Conservation (phyloP, 116 monocot species). For the Posidonia oceanica region DNA sequence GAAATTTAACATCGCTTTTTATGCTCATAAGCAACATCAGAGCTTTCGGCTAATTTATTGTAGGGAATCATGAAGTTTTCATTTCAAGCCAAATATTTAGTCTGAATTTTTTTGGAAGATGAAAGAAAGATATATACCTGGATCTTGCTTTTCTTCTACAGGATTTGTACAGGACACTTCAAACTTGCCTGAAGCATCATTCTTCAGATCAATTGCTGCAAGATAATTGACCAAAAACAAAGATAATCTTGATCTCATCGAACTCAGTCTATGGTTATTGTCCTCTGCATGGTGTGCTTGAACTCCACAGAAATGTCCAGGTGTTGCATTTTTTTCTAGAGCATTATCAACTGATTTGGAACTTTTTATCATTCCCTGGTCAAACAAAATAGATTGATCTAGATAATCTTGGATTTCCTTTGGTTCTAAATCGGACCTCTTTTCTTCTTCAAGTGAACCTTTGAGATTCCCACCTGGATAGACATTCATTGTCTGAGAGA, state of each 20-base stretch:
- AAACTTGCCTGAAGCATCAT: background rate
- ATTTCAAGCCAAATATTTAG: background rate
- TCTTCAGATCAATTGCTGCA: slow-evolving; percentile 1
- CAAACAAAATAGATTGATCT: background rate
- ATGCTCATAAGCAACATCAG: no score
- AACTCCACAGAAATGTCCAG: background rate
- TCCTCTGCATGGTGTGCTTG: background rate
- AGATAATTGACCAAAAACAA: background rate
- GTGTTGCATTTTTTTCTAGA: background rate
- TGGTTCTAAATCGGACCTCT: background rate
- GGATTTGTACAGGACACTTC: background rate
- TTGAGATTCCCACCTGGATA: background rate
- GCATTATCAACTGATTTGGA: background rate
- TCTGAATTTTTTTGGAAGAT: background rate
- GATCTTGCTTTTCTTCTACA: background rate
- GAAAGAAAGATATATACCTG: background rate
- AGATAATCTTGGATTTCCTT: background rate
- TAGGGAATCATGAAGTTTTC: background rate
- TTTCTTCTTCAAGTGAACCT: background rate
- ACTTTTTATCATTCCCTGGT: background rate
- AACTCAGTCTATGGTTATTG: slow-evolving; percentile 1
- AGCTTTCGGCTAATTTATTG: no score
- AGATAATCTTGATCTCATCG: slow-evolving; percentile 6
- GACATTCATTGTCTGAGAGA: no score
- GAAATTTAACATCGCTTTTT: no score